phyloP scores from a whole-genome alignment of 148 eudicot species.

The Chenopodium album region DNA sequence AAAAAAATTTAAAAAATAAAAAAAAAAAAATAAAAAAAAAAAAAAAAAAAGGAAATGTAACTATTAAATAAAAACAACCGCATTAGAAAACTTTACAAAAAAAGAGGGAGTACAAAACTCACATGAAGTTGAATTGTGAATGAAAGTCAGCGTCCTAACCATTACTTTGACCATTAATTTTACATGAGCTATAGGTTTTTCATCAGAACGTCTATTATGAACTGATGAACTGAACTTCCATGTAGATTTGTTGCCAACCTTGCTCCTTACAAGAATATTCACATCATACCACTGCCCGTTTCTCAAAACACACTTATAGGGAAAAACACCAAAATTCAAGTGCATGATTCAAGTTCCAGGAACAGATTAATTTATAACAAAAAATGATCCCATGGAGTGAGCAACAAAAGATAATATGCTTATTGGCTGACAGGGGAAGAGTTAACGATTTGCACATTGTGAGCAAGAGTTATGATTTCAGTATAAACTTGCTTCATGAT shows the following conservation, averaged over 20 bases:
- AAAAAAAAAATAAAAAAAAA: too few species aligned
- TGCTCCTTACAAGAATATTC: neutral
- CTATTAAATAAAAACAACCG: too few species aligned
- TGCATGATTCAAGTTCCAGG: neutral
- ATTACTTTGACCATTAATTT: neutral
- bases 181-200: neutral
- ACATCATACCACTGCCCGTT: neutral
- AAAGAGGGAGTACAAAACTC: neutral
- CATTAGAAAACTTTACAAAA: too few species aligned
- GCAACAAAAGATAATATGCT: neutral
- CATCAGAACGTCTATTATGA: neutral
- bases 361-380: neutral
- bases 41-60: too few species aligned
- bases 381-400: neutral
- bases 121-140: neutral
- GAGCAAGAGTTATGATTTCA: neutral
- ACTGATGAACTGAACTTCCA: neutral
- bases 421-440: neutral
- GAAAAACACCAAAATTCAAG: neutral
- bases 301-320: neutral
- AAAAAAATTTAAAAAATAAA: too few species aligned
- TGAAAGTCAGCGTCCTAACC: neutral
- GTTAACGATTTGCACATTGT: neutral
- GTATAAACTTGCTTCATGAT: neutral
- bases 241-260: neutral